A percentile compares a stretch with the other conserved stretches of the same genome.
These are phyloP conservation scores for Gossypium herbaceum DNA, from an alignment of 345 rosid species.

Conservation along the genomic window DNA sequence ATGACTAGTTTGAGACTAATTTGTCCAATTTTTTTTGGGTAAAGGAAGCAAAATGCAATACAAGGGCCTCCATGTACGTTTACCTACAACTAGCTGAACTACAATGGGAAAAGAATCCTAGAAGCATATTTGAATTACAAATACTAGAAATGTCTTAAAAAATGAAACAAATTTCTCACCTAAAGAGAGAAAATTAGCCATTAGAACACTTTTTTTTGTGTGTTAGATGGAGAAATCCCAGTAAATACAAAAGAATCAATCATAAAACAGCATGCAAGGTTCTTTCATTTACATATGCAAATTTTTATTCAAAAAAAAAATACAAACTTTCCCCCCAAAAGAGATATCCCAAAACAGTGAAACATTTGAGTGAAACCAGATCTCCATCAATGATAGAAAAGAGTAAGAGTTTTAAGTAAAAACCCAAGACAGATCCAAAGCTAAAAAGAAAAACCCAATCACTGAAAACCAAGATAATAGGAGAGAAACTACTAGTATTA, in stretches of 20 bases:
- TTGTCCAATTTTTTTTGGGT: no score
- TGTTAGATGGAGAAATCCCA: neutral
- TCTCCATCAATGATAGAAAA: conserved; percentile 29
- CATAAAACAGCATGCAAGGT: conserved; percentile 17
- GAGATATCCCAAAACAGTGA: neutral
- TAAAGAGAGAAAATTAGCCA: neutral
- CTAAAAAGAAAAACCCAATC: conserved; percentile 10
- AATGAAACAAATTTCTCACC: neutral
- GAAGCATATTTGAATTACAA: conserved; percentile 12
- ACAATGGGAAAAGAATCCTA: neutral
- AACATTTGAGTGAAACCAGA: conserved; percentile 33
- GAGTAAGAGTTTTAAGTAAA: conserved; percentile 11
- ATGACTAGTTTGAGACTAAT: no score
- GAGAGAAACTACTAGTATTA: neutral
- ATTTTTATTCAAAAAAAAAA: no score
- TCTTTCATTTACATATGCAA: no score
- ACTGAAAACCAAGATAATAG: neutral
- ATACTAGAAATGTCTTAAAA: neutral
- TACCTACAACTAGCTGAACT: neutral
- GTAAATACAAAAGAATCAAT: conserved; percentile 4
- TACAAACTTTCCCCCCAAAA: no score
- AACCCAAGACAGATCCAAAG: conserved; percentile 41
- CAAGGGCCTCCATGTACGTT: no score
- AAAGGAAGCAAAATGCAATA: no score
- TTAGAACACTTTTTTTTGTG: neutral